Conservation (phyloP, 2,329 filamentous ascomycete genomes). For the Ascochyta viciae-villosae region DNA sequence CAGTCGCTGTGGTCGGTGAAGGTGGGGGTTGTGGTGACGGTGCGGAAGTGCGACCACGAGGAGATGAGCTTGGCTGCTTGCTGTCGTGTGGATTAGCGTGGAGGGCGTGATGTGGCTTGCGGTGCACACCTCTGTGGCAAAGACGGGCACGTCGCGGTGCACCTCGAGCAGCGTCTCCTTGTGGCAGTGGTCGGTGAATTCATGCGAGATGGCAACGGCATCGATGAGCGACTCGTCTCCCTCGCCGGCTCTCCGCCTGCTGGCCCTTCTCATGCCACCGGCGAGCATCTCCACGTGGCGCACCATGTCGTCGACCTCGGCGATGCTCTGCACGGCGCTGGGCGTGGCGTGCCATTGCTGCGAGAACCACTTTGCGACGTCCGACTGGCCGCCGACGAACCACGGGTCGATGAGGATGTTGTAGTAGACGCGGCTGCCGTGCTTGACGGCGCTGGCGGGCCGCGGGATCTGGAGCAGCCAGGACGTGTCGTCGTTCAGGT, state of each 20-base stretch:
- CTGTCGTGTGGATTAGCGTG: constrained; percentile 25
- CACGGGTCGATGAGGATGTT: constrained; percentile 73
- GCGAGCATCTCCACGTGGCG: constrained; percentile 57
- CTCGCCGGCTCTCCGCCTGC: constrained; percentile 19
- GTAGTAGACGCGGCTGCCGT: constrained; percentile 61
- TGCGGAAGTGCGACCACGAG: constrained; percentile 66
- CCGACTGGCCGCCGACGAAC: constrained; percentile 67
- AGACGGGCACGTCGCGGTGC: constrained; percentile 61
- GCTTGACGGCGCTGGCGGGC: constrained; percentile 53
- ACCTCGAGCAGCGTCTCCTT: constrained; percentile 66
- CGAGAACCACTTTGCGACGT: constrained; percentile 70
- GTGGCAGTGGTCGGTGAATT: constrained; percentile 75
- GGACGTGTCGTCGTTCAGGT: constrained; percentile 71
- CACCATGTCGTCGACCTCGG: constrained; percentile 62
- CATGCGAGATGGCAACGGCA: constrained; percentile 66
- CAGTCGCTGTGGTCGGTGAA: constrained; percentile 55
- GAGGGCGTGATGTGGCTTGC: not conserved
- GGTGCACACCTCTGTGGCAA: constrained; percentile 58
- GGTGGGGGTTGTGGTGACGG: constrained; percentile 58
- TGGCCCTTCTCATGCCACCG: constrained; percentile 34
- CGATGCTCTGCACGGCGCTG: constrained; percentile 62
- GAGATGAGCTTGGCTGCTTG: constrained; percentile 64
- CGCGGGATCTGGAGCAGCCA: constrained; percentile 72
- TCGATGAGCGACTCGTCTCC: constrained; percentile 58
- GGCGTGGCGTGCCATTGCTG: constrained; percentile 68